Conservation (phyloP, 1,284 basidiomycete genomes). For the Leccinum solheimii region DNA sequence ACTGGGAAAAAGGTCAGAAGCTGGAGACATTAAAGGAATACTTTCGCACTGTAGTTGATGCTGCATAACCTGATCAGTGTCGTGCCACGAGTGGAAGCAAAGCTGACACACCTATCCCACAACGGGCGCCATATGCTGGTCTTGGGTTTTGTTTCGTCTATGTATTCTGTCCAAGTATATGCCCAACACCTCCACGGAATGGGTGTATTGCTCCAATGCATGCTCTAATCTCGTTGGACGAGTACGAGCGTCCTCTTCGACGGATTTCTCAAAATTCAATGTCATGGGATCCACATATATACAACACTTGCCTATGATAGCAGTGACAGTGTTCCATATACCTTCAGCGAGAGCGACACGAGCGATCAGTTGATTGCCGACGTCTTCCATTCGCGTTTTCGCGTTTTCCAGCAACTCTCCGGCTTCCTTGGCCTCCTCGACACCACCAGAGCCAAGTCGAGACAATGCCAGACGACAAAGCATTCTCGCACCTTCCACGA, state of each 20-base stretch:
- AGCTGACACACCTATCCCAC: constrained; percentile 60
- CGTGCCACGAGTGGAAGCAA: neutral
- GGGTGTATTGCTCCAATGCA: constrained; percentile 59
- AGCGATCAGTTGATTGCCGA: constrained; percentile 50
- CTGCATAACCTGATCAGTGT: constrained; percentile 37
- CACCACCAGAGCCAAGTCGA: constrained; percentile 36
- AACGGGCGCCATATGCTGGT: constrained; percentile 65
- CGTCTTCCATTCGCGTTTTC: constrained; percentile 46
- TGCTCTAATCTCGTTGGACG: constrained; percentile 60
- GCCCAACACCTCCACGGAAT: constrained; percentile 62
- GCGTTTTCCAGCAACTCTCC: constrained; percentile 57
- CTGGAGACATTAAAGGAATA: neutral
- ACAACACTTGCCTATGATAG: constrained; percentile 57
- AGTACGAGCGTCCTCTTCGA: constrained; percentile 66
- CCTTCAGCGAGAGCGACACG: constrained; percentile 66
- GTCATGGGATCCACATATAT: no score
- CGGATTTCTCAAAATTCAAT: constrained; percentile 1
- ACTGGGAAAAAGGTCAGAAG: constrained; percentile 35
- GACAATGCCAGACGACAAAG: constrained; percentile 55
- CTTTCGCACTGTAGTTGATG: constrained; percentile 66
- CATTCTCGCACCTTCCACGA: constrained; percentile 76
- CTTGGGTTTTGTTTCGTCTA: constrained; percentile 32
- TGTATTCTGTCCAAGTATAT: constrained; percentile 72
- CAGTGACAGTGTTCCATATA: constrained; percentile 59
- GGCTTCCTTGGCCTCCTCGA: constrained; percentile 58